Conservation (phyloP, 805 yeast species). For the Barnettozyma vustinii region DNA sequence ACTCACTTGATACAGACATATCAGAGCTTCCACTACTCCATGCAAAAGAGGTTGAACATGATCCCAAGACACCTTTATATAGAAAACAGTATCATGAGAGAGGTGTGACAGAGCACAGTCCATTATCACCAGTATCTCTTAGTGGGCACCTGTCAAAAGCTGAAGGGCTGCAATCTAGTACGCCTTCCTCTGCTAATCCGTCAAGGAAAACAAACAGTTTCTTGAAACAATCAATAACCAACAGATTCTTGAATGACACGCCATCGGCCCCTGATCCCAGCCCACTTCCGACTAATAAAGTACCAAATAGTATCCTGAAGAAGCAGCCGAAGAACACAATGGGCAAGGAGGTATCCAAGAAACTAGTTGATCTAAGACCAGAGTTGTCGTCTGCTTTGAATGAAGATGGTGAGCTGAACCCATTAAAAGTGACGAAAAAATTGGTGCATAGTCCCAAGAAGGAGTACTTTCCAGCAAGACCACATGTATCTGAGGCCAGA, state of each 20-base stretch:
- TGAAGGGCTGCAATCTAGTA: not conserved
- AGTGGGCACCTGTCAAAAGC: not conserved
- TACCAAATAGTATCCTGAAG: slow-evolving; percentile 23
- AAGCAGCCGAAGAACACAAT: slow-evolving; percentile 9
- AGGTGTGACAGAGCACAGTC: not conserved
- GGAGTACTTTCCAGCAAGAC: slow-evolving; percentile 10
- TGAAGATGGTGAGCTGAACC: slow-evolving; percentile 26
- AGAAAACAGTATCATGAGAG: slow-evolving; percentile 14
- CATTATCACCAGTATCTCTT: slow-evolving; percentile 15
- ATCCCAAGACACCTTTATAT: slow-evolving; percentile 23
- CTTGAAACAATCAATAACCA: not conserved
- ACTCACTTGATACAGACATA: slow-evolving; percentile 3
- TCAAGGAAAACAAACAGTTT: not conserved
- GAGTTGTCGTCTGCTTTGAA: slow-evolving; percentile 20
- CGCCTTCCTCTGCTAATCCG: not conserved
- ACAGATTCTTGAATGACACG: not conserved
- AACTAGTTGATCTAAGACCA: slow-evolving; percentile 17
- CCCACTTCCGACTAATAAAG: slow-evolving; percentile 1
- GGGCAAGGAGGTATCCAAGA: slow-evolving; percentile 17
- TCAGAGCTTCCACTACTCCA: slow-evolving; percentile 15
- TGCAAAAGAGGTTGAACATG: slow-evolving; percentile 15
- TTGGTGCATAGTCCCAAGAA: slow-evolving; percentile 34
- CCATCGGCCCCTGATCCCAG: slow-evolving; percentile 4
- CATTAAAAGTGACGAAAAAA: slow-evolving; percentile 28
- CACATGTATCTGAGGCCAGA: slow-evolving; percentile 7